Evolutionary conservation across 2,329 filamentous ascomycete genomes (phyloP).

Genomic region (Keithomyces neogunnii): DNA sequence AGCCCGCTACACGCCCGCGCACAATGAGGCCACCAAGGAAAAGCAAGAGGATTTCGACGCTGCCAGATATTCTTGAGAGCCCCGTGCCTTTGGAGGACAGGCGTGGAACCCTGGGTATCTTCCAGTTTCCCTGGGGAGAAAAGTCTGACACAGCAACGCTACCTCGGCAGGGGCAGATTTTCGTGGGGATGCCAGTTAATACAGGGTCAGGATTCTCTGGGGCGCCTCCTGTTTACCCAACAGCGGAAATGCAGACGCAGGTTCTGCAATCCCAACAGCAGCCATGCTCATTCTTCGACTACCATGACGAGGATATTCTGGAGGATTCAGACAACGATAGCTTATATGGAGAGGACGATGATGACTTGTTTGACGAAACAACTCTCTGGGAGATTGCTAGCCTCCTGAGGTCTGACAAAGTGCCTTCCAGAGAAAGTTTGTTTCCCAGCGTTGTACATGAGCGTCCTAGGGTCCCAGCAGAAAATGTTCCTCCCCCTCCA

Average conservation of each 20-base stretch:
- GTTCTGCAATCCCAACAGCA: constrained; percentile 17
- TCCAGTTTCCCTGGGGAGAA: constrained; percentile 60
- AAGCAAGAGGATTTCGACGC: constrained; percentile 46
- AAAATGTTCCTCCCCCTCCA: not conserved
- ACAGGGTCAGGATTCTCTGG: constrained; percentile 23
- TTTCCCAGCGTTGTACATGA: constrained; percentile 26
- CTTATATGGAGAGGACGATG: constrained; percentile 20
- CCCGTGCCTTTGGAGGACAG: constrained; percentile 51
- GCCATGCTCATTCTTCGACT: constrained; percentile 49
- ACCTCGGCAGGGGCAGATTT: constrained; percentile 12
- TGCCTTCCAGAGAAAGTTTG: constrained; percentile 44
- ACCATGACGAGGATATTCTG: constrained; percentile 41
- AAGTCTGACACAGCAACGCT: constrained; percentile 44
- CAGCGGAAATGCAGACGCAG: constrained; percentile 5
- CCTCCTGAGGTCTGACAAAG: constrained; percentile 41
- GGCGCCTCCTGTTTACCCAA: constrained; percentile 4
- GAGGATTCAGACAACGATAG: constrained; percentile 21
- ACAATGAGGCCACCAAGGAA: constrained; percentile 46
- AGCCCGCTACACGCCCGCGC: constrained; percentile 30
- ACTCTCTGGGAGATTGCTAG: constrained; percentile 58
- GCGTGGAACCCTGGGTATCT: constrained; percentile 52
- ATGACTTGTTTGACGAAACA: constrained; percentile 47
- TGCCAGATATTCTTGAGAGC: constrained; percentile 56
- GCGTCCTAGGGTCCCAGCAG: not conserved
- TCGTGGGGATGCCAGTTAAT: constrained; percentile 42